Base-by-base conservation (phyloP, 2,329 filamentous ascomycete species). In the Orbilia oligospora region DNA sequence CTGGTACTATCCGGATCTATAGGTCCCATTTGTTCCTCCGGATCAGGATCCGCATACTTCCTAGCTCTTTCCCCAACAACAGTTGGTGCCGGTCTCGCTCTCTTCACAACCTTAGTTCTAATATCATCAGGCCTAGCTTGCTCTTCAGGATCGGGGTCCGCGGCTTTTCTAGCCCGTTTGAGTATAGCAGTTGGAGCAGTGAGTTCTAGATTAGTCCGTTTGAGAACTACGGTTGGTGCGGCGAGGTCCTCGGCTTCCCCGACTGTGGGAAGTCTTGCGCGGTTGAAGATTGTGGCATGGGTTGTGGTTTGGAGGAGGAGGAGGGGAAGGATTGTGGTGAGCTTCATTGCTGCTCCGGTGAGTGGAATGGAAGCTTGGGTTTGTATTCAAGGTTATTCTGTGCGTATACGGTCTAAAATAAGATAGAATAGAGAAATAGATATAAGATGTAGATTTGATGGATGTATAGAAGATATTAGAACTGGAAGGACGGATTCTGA, bases 331-430 rank as follows among this genome's bases (percentile, higher is more conserved):
- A 49, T 53, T 14, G 0, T 16, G 4, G 18, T n/a, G 53, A 71
- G 49, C 49, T 71, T 71, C 67, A 71, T 51, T 12, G n/a, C 16
- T 69, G 30, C 51, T 33, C 44, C n/a, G n/a, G 38, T 3, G 38
- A 14, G 12, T 9, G 38, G 3, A 30, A 3, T 30, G 3, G 12
- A 16, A n/a, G 12, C 1, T 14, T 41, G 38, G 12, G 16, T 16
- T 41, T 9, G 3, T 41, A 4, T 14, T 16, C 27, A 30, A 30
- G 27, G 6, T 30, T 30, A 30, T 6, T 3, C 3, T 3, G 27
- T 30, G 6, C 6, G 27, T 3, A 6, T 30, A 30, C 6, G 27
- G 27, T 41, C 16, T 41, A n/a, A 41, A 41, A 1, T 41, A 41
- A 41, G 3, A n/a, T 41, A 16, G 38, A 16, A 14, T 41, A 41